Percentiles rank a stretch among this genome's conserved stretches.
These are phyloP conservation scores for Aspergillus hiratsukae DNA, from an alignment of 2,329 filamentous ascomycete genomes.

Conservation along the genomic window DNA sequence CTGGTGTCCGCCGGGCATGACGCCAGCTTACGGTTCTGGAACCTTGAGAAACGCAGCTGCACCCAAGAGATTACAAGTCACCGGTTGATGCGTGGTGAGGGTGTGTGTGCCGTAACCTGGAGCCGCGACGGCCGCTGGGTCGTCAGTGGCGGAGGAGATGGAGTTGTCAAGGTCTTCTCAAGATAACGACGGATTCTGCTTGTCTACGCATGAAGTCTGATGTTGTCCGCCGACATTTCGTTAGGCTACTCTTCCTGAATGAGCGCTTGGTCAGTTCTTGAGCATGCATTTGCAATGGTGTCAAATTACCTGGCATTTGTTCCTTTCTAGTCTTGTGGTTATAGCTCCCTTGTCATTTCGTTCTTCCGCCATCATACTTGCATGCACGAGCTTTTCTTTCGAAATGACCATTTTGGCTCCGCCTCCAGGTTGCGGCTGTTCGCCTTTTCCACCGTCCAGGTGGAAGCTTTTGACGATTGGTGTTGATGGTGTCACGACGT, in stretches of 20 bases:
- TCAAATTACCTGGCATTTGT: conserved; percentile 30
- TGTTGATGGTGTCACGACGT: not conserved
- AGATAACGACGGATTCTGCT: conserved; percentile 29
- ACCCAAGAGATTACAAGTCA: conserved; percentile 93
- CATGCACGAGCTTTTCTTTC: conserved; percentile 6
- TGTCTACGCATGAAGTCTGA: conserved; percentile 26
- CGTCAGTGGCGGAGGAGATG: conserved; percentile 89
- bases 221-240: conserved; percentile 19
- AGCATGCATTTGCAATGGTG: conserved; percentile 38
- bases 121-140: conserved; percentile 93
- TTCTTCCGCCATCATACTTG: conserved; percentile 18
- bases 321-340: conserved; percentile 29
- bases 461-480: not conserved
- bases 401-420: conserved; percentile 3
- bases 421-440: not conserved
- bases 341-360: conserved; percentile 14
- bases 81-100: conserved; percentile 91
- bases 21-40: conserved; percentile 94
- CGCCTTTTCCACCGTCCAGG: not conserved
- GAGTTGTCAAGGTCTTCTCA: conserved; percentile 85
- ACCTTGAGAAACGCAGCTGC: conserved; percentile 88
- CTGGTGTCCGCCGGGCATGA: conserved; percentile 95
- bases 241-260: conserved; percentile 27
- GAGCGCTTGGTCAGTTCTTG: conserved; percentile 32
- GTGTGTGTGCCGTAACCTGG: conserved; percentile 92